These are phyloP conservation scores for Penicillium sp. DNA, from an alignment of 2,329 filamentous ascomycete genomes.

Conservation along the genomic window DNA sequence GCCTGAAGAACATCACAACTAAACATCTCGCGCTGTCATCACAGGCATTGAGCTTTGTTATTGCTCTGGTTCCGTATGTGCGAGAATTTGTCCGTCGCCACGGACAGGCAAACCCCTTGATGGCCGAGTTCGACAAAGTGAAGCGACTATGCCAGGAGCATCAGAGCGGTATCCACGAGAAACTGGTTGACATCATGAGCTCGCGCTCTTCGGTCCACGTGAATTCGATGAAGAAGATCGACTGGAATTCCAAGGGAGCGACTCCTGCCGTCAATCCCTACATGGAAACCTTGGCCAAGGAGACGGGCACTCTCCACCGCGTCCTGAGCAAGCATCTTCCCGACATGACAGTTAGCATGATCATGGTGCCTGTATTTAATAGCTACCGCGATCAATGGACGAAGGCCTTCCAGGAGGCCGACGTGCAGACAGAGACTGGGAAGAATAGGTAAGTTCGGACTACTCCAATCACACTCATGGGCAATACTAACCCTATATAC, in stretches of 20 bases:
- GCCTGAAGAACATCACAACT: conserved; percentile 92
- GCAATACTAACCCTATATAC: conserved; percentile 12
- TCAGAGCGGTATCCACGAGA: conserved; percentile 85
- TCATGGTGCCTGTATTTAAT: conserved; percentile 81
- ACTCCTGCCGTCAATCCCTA: conserved; percentile 60
- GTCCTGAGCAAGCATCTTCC: conserved; percentile 79
- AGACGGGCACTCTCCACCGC: conserved; percentile 79
- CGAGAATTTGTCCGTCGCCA: conserved; percentile 88
- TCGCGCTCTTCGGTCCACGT: conserved; percentile 71
- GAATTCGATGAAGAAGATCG: conserved; percentile 68
- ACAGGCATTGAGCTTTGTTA: conserved; percentile 83
- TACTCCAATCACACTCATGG: no score
- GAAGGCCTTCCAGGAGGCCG: conserved; percentile 64
- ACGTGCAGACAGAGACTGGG: conserved; percentile 64
- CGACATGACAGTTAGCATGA: conserved; percentile 71
- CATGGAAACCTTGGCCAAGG: conserved; percentile 83
- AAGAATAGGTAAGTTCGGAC: conserved; percentile 63
- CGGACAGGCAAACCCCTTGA: conserved; percentile 54
- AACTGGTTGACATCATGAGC: conserved; percentile 89
- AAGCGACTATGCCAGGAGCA: conserved; percentile 82
- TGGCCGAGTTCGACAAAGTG: conserved; percentile 86
- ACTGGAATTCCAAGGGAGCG: conserved; percentile 63
- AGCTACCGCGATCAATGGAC: conserved; percentile 79
- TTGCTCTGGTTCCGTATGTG: conserved; percentile 81
- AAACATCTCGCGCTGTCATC: conserved; percentile 90